phyloP scores from a whole-genome alignment of 1,284 basidiomycete species.

The Cutaneotrichosporon mucoides region DNA sequence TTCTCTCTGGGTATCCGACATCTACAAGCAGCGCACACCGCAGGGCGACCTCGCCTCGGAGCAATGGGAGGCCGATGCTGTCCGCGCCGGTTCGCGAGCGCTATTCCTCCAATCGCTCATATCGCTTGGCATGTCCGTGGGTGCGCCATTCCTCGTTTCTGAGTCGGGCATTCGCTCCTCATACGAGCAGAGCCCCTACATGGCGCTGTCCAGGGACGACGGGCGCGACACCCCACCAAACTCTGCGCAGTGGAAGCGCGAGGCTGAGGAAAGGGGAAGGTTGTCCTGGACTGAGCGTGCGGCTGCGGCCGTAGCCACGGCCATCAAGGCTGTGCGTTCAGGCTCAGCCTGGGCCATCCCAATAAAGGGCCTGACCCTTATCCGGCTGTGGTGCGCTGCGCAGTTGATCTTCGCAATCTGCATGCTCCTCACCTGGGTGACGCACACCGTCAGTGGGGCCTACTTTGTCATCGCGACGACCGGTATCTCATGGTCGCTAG shows the following conservation, averaged over 20 bases:
- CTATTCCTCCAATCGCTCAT: constrained; percentile 72
- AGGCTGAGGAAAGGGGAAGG: constrained; percentile 7
- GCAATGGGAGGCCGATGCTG: constrained; percentile 60
- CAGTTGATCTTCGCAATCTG: constrained; percentile 45
- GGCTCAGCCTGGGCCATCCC: constrained; percentile 32
- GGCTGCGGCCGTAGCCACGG: constrained; percentile 7
- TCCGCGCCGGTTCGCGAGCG: constrained; percentile 78
- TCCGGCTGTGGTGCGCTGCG: constrained; percentile 40
- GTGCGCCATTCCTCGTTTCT: constrained; percentile 67
- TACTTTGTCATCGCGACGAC: constrained; percentile 51
- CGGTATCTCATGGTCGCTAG: constrained; percentile 53
- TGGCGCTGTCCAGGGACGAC: background rate
- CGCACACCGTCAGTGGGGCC: constrained; percentile 47
- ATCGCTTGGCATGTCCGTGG: constrained; percentile 63
- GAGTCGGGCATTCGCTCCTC: constrained; percentile 42
- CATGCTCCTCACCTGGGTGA: constrained; percentile 49
- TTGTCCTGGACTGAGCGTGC: constrained; percentile 7
- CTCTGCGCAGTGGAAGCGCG: constrained; percentile 22
- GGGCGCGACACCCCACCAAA: background rate
- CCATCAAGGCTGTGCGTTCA: constrained; percentile 20
- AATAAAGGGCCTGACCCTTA: constrained; percentile 42
- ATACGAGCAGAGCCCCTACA: background rate
- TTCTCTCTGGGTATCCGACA: constrained; percentile 77
- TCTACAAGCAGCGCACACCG: constrained; percentile 60
- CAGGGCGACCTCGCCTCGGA: constrained; percentile 21